Percentiles rank a stretch among this genome's conserved stretches.
Evolutionary conservation across 2,329 filamentous ascomycete species (phyloP).

Genomic region (Thyridium curvatum): DNA sequence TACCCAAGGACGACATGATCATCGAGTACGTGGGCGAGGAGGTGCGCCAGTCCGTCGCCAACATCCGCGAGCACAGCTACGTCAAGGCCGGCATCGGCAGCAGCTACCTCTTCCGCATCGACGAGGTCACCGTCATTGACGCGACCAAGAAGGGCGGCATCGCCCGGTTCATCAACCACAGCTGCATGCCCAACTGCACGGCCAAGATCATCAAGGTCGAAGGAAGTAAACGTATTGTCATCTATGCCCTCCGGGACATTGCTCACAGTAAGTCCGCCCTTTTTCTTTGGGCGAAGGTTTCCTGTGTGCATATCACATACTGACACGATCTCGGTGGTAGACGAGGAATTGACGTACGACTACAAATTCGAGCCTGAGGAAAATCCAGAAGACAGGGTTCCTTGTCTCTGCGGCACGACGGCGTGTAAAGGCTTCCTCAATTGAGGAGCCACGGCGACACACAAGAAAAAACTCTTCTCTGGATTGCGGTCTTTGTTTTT

Average conservation of each 20-base stretch:
- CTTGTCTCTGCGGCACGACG: constrained; percentile 91
- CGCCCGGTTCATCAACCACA: constrained; percentile 97
- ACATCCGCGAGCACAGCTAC: constrained; percentile 87
- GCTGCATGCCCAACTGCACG: constrained; percentile 96
- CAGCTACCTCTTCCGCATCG: constrained; percentile 96
- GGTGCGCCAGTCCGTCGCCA: constrained; percentile 94
- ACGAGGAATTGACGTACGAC: constrained; percentile 98
- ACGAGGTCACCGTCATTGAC: constrained; percentile 95
- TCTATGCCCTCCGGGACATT: constrained; percentile 95
- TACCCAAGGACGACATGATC: constrained; percentile 97
- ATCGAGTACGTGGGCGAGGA: constrained; percentile 99
- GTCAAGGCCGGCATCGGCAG: constrained; percentile 95
- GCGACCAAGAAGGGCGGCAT: constrained; percentile 98
- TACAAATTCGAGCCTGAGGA: constrained; percentile 99
- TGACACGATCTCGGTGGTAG: constrained; percentile 44
- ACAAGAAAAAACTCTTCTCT: too few species aligned
- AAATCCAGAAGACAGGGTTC: constrained; percentile 89
- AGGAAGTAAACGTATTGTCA: constrained; percentile 96
- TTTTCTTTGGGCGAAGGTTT: not conserved
- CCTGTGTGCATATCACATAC: not conserved
- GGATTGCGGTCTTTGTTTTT: too few species aligned
- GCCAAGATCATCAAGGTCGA: constrained; percentile 99
- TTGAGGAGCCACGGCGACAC: too few species aligned
- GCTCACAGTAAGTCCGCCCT: constrained; percentile 68
- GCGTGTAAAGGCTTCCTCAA: constrained; percentile 99